Percentiles rank a stretch among this genome's conserved stretches.
Evolutionary conservation across 2,329 filamentous ascomycete species (phyloP).

Genomic region (Pseudogymnoascus sp.): DNA sequence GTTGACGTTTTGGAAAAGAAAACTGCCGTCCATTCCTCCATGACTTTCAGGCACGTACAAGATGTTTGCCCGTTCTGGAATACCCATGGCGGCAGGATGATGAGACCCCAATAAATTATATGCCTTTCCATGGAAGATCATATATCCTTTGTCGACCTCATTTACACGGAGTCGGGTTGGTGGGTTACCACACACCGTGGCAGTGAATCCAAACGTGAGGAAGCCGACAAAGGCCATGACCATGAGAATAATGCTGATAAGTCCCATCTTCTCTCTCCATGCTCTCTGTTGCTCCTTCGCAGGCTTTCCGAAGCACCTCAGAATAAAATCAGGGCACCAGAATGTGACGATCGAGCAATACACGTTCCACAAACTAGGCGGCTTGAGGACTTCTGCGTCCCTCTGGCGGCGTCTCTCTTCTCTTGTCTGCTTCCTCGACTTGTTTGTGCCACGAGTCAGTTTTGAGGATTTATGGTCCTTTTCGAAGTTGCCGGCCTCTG

Average conservation of each 20-base stretch:
- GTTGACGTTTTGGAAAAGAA: constrained; percentile 97
- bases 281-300: constrained; percentile 82
- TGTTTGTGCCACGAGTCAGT: constrained; percentile 37
- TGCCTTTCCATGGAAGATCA: constrained; percentile 93
- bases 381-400: constrained; percentile 55
- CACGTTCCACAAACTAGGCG: constrained; percentile 87
- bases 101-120: constrained; percentile 73
- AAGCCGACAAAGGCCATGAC: constrained; percentile 90
- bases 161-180: constrained; percentile 73
- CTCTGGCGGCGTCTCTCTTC: constrained; percentile 50
- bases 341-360: constrained; percentile 94
- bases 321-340: constrained; percentile 80
- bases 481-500: not conserved
- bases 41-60: constrained; percentile 79
- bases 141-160: constrained; percentile 71
- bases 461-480: not conserved
- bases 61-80: constrained; percentile 69
- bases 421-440: constrained; percentile 61
- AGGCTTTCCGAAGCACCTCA: constrained; percentile 79
- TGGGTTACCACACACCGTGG: constrained; percentile 72
- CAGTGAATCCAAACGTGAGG: constrained; percentile 92
- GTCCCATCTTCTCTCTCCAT: constrained; percentile 96
- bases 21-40: constrained; percentile 88
- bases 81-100: constrained; percentile 75
- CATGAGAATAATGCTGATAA: constrained; percentile 85